phyloP scores from a whole-genome alignment of 23 red algal genomes.

The Porphyridium purpureum region DNA sequence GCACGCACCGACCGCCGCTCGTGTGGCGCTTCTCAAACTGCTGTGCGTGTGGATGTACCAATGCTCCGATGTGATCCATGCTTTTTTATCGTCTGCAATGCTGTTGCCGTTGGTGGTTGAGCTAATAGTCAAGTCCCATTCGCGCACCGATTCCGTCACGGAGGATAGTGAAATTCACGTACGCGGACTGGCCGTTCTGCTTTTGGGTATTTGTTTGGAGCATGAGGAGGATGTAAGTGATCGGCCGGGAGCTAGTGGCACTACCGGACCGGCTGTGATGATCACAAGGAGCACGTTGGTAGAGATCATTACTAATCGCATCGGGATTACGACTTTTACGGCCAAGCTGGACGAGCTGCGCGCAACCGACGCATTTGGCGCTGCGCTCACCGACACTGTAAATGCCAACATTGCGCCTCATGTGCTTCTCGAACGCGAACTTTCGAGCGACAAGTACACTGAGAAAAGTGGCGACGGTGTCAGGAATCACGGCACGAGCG shows the following conservation, averaged over 20 bases:
- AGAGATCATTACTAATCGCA: constrained; percentile 54
- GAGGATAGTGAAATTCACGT: constrained; percentile 51
- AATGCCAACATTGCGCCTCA: too few relatives aligned
- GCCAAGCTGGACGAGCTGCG: constrained; percentile 73
- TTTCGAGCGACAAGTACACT: too few relatives aligned
- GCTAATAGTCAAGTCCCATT: constrained; percentile 5
- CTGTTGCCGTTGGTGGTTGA: constrained; percentile 75
- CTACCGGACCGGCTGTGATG: constrained; percentile 3
- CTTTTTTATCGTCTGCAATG: constrained; percentile 78
- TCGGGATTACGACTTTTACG: constrained; percentile 56
- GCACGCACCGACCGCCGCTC: constrained; percentile 21
- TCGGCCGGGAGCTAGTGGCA: constrained; percentile 10
- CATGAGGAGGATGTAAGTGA: constrained; percentile 6
- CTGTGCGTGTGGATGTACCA: constrained; percentile 50
- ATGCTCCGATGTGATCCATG: constrained; percentile 29
- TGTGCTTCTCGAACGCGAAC: not conserved
- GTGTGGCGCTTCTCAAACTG: constrained; percentile 51
- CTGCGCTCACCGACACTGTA: constrained; percentile 4
- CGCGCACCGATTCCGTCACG: constrained; percentile 1
- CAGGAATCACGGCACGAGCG: too few relatives aligned
- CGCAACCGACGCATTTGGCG: constrained; percentile 27
- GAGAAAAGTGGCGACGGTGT: too few relatives aligned
- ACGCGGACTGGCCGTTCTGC: constrained; percentile 63
- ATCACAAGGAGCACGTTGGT: constrained; percentile 24
- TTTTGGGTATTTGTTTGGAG: constrained; percentile 57